phyloP scores from a whole-genome alignment of 306 rosid genomes.

The Luffa aegyptiaca region DNA sequence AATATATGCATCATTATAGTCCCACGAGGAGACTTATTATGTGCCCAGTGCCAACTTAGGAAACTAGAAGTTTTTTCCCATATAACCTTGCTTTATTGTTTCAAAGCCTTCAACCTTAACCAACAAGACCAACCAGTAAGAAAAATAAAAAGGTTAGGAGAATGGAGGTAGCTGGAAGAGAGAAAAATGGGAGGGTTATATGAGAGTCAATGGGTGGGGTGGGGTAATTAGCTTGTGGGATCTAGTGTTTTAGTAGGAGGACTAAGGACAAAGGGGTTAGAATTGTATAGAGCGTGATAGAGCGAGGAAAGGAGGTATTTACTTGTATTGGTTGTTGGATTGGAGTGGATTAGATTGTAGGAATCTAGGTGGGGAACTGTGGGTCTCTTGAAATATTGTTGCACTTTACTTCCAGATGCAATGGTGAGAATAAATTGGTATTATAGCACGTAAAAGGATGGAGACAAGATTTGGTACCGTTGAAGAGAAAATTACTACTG shows the following conservation, averaged over 20 bases:
- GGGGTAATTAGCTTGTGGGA: not conserved
- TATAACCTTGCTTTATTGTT: not conserved
- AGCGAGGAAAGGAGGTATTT: too few relatives aligned
- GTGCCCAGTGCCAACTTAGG: not conserved
- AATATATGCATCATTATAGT: not conserved
- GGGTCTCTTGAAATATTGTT: too few relatives aligned
- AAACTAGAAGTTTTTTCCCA: not conserved
- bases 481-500: too few relatives aligned
- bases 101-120: not conserved
- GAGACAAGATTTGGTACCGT: too few relatives aligned
- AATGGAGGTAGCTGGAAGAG: not conserved
- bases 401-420: too few relatives aligned
- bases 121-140: not conserved
- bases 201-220: not conserved
- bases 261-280: not conserved
- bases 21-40: not conserved
- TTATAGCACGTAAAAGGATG: too few relatives aligned
- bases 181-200: not conserved
- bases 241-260: not conserved
- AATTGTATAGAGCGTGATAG: too few relatives aligned
- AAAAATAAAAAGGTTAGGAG: not conserved
- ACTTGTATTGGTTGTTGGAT: too few relatives aligned
- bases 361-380: too few relatives aligned
- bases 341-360: too few relatives aligned
- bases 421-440: too few relatives aligned